Evolutionary conservation across 768 basidiomycete species (phyloP).

Genomic region (Cystofilobasidium bisporidii): DNA sequence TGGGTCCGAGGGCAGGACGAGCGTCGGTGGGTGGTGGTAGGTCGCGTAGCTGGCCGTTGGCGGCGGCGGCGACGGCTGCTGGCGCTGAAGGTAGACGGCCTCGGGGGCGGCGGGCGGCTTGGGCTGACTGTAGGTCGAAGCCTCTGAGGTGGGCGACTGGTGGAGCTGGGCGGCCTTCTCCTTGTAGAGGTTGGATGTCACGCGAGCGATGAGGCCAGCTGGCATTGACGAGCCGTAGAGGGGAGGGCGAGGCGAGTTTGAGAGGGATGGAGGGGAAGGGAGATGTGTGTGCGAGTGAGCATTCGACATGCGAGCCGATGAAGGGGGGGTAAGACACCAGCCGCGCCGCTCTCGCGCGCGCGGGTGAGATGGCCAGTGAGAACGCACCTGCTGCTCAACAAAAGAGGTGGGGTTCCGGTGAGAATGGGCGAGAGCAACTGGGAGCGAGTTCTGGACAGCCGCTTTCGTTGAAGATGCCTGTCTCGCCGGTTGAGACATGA

Average conservation of each 20-base stretch:
- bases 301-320: too few relatives aligned
- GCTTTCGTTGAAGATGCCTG: too few relatives aligned
- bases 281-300: neutral
- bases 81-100: conserved; percentile 1
- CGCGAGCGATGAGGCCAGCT: conserved; percentile 12
- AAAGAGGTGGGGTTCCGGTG: too few relatives aligned
- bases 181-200: conserved; percentile 11
- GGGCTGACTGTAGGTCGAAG: neutral
- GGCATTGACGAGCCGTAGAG: neutral
- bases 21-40: neutral
- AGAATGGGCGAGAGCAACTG: too few relatives aligned
- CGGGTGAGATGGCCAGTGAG: too few relatives aligned
- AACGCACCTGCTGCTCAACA: too few relatives aligned
- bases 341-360: too few relatives aligned
- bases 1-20: conserved; percentile 3
- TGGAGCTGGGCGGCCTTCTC: neutral
- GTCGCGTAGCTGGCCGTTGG: neutral
- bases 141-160: neutral
- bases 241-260: neutral
- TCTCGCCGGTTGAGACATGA: too few relatives aligned
- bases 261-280: neutral
- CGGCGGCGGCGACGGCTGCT: neutral
- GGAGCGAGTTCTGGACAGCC: too few relatives aligned
- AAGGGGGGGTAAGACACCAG: too few relatives aligned
- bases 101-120: conserved; percentile 1